Base-by-base conservation (phyloP, 73 alveolate genomes). In the Tetrahymena elliotti region DNA sequence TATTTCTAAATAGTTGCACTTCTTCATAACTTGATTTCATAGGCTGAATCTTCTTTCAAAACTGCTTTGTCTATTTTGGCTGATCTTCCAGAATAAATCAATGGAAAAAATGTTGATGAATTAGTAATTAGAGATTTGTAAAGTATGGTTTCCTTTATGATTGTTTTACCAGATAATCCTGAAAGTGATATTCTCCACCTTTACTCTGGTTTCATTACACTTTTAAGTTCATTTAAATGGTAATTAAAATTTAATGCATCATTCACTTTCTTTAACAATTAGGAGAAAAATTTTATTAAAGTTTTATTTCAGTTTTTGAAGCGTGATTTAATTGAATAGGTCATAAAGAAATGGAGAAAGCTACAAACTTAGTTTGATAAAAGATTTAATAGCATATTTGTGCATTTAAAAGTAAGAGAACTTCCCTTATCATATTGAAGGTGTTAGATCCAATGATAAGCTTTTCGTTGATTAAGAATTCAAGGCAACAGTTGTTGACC, bases 161-260 rank as follows among this genome's bases (percentile, higher is more conserved):
- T 94, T 13, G 38, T 94, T 10, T 93, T 94, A 11, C 96, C 96
- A 20, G 96, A 94, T 88, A 94, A 94, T 52, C 96, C 96, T 11
- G 93, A 94, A 40, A 94, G 93, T 31, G 96, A 93, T 34, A 84
- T 83, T 35, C 36, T 94, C 4, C 83, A 39, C 36, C 38, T 94
- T 33, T 94, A 83, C n/a, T n/a, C 93, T 52, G 96, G 96, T 18
- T 84, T 94, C 36, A 34, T 94, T 31, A 40, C 93, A 5, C 93
- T 93, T 36, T 20, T 94, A 33, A 94, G 92, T 6, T 84, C 33
- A 53, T 3, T 94, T 6, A 94, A 94, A 92, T 94, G 96, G 96
- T 84, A 94, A 35, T 54, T 3, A 33, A 94, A 68, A 27, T 68
- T n/a, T 2, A 47, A 8, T 18, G 13, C 2, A 47, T 15, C 3